These are phyloP conservation scores for Diplosphaera chodatii DNA, from an alignment of 139 green algal species.

Conservation along the genomic window DNA sequence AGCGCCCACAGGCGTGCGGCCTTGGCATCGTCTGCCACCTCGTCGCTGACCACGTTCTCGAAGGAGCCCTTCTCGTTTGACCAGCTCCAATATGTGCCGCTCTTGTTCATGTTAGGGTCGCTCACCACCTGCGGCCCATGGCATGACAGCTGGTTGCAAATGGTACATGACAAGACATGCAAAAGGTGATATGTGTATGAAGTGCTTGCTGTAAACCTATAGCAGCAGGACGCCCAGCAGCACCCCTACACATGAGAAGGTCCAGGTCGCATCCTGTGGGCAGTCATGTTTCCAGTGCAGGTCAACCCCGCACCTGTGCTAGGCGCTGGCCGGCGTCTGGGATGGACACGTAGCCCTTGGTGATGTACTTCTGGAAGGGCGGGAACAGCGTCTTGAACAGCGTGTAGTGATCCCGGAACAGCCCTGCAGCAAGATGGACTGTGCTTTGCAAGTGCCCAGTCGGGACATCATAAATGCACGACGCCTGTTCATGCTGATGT, in stretches of 20 bases:
- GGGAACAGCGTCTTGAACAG: slow-evolving; percentile 88
- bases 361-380: slow-evolving; percentile 93
- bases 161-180: too few species aligned
- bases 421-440: too few species aligned
- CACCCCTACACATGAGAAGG: too few species aligned
- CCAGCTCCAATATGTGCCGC: slow-evolving; percentile 84
- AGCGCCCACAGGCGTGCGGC: slow-evolving; percentile 71
- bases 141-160: too few species aligned
- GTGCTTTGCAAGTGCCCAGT: too few species aligned
- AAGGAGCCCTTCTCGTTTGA: slow-evolving; percentile 55
- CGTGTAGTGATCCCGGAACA: slow-evolving; percentile 83
- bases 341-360: slow-evolving; percentile 83
- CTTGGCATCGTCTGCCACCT: slow-evolving; percentile 70
- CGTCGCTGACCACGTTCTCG: slow-evolving; percentile 56
- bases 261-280: too few species aligned
- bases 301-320: slow-evolving; percentile 36
- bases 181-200: too few species aligned
- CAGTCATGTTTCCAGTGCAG: too few species aligned
- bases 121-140: slow-evolving; percentile 53
- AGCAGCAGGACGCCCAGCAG: too few species aligned
- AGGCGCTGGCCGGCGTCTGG: slow-evolving; percentile 82
- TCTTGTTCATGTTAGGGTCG: slow-evolving; percentile 59
- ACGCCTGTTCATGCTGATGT: too few species aligned
- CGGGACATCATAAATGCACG: too few species aligned
- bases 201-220: too few species aligned